Base-by-base conservation (phyloP, 176 grass and related monocot genomes). In the Avena eriantha region DNA sequence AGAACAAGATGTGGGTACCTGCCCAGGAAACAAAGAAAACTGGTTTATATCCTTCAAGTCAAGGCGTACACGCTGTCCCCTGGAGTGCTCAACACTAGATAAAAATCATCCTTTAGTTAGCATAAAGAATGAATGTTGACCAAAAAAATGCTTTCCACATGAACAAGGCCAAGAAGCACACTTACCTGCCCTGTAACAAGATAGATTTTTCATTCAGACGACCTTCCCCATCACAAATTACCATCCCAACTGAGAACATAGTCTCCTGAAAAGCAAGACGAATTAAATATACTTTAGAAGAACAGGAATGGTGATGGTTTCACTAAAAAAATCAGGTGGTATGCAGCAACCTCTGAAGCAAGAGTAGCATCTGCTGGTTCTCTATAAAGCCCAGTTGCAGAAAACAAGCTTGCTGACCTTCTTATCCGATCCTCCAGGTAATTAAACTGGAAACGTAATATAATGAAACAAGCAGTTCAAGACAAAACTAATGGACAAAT, bases 141-240 rank as follows among this genome's bases (percentile, higher is more conserved):
- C 39, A 41, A 13, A 7, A 36, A 46, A 51, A 69, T 76, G 39
- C 51, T 63, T 73, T 33, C 6, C 58, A 76, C 13, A 67, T 66
- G 69, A 84, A 72, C 34, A n/a, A 36, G 41, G 22, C 76, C 35
- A 75, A 87, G 29, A 90, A 69, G 56, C 79, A 22, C 41, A 76
- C 58, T 81, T 80, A 93, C 94, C 96, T 98, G 88, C 93, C 92
- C 66, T 96, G 90, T 81, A 98, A 84, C 83, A 98, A 95, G 80
- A 98, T 82, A 71, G 94, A 98, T 91, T 98, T 96, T 67, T 98
- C 97, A 89, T 98, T 98, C 83, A 98, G 70, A 87, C 69, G 94
- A 71, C 97, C 97, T 91, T 98, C 97, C 53, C 86, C 97, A 50
- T 98, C 97, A 78, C 97, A 98, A 83, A 90, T 83, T 84, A 98